These are phyloP conservation scores for Phytopythium montanum DNA, from an alignment of 352 stramenopile genomes.

Conservation along the genomic window DNA sequence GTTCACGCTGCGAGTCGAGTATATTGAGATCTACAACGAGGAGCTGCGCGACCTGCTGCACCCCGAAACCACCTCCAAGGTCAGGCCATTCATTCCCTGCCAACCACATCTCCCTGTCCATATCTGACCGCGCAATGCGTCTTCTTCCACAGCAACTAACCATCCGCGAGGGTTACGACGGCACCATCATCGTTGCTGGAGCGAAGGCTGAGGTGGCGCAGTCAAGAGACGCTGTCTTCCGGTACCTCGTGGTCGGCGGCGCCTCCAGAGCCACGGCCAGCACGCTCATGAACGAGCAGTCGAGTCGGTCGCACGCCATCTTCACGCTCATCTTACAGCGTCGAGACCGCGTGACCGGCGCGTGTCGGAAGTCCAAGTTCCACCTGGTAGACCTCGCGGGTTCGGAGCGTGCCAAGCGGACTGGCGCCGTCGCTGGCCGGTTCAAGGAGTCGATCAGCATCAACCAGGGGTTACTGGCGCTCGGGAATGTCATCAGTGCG, in stretches of 20 bases:
- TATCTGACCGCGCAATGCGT: background rate
- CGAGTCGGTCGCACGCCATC: constrained; percentile 88
- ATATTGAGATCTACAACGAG: constrained; percentile 99
- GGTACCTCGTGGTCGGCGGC: constrained; percentile 73
- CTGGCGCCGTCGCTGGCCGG: constrained; percentile 78
- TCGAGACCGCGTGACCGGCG: constrained; percentile 28
- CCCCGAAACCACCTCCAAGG: constrained; percentile 67
- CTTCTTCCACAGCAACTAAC: constrained; percentile 41
- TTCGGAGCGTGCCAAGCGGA: constrained; percentile 93
- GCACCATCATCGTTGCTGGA: constrained; percentile 76
- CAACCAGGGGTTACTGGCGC: constrained; percentile 93
- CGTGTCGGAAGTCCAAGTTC: constrained; percentile 86
- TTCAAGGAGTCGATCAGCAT: constrained; percentile 96
- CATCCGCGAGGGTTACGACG: constrained; percentile 77
- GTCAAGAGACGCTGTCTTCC: constrained; percentile 77
- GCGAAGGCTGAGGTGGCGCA: constrained; percentile 80
- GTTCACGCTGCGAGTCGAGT: constrained; percentile 92
- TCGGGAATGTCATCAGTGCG: constrained; percentile 95
- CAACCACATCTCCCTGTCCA: background rate
- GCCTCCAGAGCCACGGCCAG: constrained; percentile 78
- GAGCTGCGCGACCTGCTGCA: constrained; percentile 94
- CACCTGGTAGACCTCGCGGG: constrained; percentile 95
- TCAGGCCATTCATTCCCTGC: constrained; percentile 5
- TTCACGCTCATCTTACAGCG: constrained; percentile 88
- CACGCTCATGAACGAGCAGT: constrained; percentile 91